These are phyloP conservation scores for Vitis labrusca DNA, from an alignment of 164 flowering plant genomes.

Conservation along the genomic window DNA sequence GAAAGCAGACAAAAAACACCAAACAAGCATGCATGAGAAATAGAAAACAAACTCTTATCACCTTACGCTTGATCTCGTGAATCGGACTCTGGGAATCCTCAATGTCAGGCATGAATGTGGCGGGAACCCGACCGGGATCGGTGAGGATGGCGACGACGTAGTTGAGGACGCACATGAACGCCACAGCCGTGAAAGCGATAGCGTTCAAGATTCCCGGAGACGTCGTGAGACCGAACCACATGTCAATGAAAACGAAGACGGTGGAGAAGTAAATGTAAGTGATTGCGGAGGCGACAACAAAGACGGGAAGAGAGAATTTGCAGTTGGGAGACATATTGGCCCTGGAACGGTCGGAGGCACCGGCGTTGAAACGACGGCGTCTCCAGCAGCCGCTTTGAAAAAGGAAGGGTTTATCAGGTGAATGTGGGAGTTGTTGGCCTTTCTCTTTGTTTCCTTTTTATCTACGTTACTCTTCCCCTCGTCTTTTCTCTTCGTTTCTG, in stretches of 20 bases:
- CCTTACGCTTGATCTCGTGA: conserved; percentile 98
- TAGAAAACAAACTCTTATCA: conserved; percentile 6
- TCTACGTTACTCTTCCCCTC: too few relatives aligned
- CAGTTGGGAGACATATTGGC: conserved; percentile 45
- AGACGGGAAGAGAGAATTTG: conserved; percentile 59
- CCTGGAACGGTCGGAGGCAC: conserved; percentile 11
- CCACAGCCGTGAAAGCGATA: conserved; percentile 54
- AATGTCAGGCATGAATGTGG: conserved; percentile 65
- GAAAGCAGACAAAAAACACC: neutral
- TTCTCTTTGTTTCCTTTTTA: too few relatives aligned
- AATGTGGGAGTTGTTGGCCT: too few relatives aligned
- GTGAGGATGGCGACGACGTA: conserved; percentile 50
- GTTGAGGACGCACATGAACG: conserved; percentile 47
- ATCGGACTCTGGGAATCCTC: conserved; percentile 69
- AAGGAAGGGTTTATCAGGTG: too few relatives aligned
- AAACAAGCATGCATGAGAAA: neutral
- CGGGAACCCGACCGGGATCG: conserved; percentile 90
- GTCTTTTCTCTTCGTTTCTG: too few relatives aligned
- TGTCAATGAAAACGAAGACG: conserved; percentile 67
- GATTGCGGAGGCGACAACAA: conserved; percentile 60
- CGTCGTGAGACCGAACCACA: conserved; percentile 77
- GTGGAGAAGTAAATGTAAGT: conserved; percentile 63
- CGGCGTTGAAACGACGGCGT: conserved; percentile 36
- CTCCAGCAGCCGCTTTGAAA: conserved; percentile 4
- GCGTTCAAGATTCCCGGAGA: conserved; percentile 84